These are phyloP conservation scores for Colletotrichum lindemuthianum DNA, from an alignment of 2,329 filamentous ascomycete species.

Conservation along the genomic window DNA sequence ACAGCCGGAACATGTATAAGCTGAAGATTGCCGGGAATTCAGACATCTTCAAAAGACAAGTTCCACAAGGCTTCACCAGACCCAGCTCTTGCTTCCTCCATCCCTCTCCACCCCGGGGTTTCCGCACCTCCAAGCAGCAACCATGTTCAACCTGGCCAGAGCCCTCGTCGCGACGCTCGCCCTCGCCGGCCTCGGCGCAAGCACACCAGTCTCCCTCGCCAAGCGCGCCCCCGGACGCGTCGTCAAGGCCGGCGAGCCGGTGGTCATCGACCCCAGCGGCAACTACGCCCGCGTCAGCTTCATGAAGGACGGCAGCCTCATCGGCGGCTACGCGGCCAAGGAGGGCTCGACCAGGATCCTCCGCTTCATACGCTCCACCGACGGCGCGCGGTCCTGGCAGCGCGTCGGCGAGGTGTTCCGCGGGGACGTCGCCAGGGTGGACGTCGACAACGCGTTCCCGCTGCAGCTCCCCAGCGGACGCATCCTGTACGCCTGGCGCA, in stretches of 20 bases:
- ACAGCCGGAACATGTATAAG: no score
- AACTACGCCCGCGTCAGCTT: slow-evolving; percentile 44
- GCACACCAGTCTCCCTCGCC: slow-evolving; percentile 13
- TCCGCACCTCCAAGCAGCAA: not conserved
- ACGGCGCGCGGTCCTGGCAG: slow-evolving; percentile 44
- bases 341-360: slow-evolving; percentile 40
- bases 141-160: slow-evolving; percentile 15
- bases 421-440: slow-evolving; percentile 36
- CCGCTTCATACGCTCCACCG: slow-evolving; percentile 39
- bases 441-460: slow-evolving; percentile 48
- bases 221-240: slow-evolving; percentile 19
- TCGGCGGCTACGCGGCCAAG: slow-evolving; percentile 43
- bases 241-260: slow-evolving; percentile 36
- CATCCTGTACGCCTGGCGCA: slow-evolving; percentile 49
- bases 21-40: no score
- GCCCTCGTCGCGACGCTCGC: slow-evolving; percentile 10
- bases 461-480: slow-evolving; percentile 48
- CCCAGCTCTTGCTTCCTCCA: no score
- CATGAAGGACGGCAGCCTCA: slow-evolving; percentile 40
- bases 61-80: no score
- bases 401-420: slow-evolving; percentile 40
- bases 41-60: no score
- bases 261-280: slow-evolving; percentile 41
- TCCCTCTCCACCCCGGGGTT: not conserved
- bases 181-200: slow-evolving; percentile 15